Conservation (phyloP, 1,284 basidiomycete species). For the Ganoderma boninense region DNA sequence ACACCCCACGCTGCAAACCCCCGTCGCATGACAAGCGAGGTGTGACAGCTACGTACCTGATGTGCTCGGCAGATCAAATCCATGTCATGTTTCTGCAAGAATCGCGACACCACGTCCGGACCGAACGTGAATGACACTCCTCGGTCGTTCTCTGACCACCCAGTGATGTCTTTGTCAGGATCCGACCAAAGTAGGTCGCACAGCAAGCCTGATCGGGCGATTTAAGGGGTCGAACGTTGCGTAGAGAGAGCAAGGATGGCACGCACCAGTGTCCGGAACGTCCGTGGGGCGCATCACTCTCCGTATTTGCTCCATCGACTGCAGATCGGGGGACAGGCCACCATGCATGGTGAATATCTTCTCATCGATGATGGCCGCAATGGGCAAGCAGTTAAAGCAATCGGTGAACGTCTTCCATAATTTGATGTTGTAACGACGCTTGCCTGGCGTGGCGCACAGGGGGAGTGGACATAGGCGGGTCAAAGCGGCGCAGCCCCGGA, state of each 20-base stretch:
- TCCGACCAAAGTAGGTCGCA: constrained; percentile 99
- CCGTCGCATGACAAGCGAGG: neutral
- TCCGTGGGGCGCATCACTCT: constrained; percentile 99
- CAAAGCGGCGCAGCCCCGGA: constrained; percentile 1
- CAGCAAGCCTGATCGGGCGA: constrained; percentile 72
- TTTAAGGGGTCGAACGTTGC: constrained; percentile 7
- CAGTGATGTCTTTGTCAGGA: constrained; percentile 99
- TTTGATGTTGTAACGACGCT: constrained; percentile 98
- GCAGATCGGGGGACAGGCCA: constrained; percentile 93
- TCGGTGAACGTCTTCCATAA: constrained; percentile 98
- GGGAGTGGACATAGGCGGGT: constrained; percentile 13
- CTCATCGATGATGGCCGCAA: constrained; percentile 96
- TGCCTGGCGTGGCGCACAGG: constrained; percentile 62
- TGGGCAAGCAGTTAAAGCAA: constrained; percentile 96
- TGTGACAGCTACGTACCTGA: constrained; percentile 67
- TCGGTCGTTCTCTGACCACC: constrained; percentile 99
- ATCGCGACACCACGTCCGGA: constrained; percentile 96
- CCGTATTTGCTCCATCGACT: constrained; percentile 99
- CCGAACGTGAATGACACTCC: constrained; percentile 99
- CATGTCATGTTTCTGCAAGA: constrained; percentile 99
- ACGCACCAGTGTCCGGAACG: constrained; percentile 95
- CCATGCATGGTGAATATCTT: constrained; percentile 98
- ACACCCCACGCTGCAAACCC: neutral
- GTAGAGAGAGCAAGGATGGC: neutral
- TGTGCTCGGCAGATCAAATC: constrained; percentile 98